Evolutionary conservation across 441 rosid species (phyloP).

Genomic region (Corymbia calophylla): DNA sequence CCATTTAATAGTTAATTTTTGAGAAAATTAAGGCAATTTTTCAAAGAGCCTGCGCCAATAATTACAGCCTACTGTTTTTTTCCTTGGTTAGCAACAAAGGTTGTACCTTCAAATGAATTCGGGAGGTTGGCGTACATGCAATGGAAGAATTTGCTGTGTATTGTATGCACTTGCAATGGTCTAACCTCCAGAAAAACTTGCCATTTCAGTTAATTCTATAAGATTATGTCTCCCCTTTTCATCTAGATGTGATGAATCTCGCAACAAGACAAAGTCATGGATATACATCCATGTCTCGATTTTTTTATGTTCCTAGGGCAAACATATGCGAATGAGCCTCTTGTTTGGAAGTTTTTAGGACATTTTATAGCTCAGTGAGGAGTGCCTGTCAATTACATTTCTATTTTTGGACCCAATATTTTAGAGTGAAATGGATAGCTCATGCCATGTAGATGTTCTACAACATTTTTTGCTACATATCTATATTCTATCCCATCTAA

Average conservation of each 20-base stretch:
- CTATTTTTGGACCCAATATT: not conserved
- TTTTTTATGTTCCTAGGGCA: not conserved
- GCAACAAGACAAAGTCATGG: not conserved
- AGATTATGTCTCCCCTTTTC: not conserved
- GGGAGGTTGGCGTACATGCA: not conserved
- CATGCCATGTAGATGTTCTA: not conserved
- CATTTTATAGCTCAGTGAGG: not conserved
- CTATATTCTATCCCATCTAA: not conserved
- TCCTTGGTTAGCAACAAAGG: not conserved
- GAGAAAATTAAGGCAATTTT: not conserved
- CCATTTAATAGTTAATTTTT: not conserved
- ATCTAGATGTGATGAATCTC: not conserved
- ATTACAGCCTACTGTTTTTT: not conserved
- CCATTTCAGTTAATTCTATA: not conserved
- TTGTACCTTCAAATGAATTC: not conserved
- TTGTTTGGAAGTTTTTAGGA: not conserved
- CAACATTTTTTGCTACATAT: not conserved
- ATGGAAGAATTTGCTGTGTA: not conserved
- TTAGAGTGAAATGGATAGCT: not conserved
- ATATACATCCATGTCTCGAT: not conserved
- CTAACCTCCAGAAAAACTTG: not conserved
- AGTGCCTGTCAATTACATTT: not conserved
- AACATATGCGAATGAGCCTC: not conserved
- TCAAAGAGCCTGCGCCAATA: not conserved
- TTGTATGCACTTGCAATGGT: not conserved